Conservation (phyloP, 2,329 filamentous ascomycete species). For the Colletotrichum liaoningense region DNA sequence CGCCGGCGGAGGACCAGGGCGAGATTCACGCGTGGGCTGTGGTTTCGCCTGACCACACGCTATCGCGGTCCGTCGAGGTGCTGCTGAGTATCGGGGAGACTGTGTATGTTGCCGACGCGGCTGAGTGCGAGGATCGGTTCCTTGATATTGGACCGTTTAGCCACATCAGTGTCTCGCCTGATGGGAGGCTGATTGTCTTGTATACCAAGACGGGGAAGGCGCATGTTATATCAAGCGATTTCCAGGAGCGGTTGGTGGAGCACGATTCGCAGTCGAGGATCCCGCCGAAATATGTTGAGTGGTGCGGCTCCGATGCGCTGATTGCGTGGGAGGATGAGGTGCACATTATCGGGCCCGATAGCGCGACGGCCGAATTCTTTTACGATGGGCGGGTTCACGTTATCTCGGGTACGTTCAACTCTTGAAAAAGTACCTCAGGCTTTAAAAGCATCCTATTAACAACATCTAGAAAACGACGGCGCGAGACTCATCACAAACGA, state of each 20-base stretch:
- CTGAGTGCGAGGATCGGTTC: conserved; percentile 90
- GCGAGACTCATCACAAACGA: conserved; percentile 91
- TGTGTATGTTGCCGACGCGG: conserved; percentile 86
- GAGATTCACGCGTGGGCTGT: conserved; percentile 89
- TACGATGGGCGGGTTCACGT: conserved; percentile 94
- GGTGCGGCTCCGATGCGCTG: conserved; percentile 96
- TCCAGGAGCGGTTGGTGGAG: conserved; percentile 91
- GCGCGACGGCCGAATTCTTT: conserved; percentile 80
- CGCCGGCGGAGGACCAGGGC: conserved; percentile 81
- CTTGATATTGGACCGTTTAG: conserved; percentile 93
- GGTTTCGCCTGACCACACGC: conserved; percentile 86
- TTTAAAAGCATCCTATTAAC: conserved; percentile 34
- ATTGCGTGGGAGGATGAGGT: conserved; percentile 99
- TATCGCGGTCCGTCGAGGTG: conserved; percentile 93
- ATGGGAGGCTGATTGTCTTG: conserved; percentile 87
- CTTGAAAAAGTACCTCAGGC: background rate
- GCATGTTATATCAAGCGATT: conserved; percentile 95
- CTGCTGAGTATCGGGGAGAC: conserved; percentile 87
- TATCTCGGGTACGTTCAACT: conserved; percentile 73
- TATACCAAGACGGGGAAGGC: conserved; percentile 88
- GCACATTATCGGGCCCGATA: conserved; percentile 88
- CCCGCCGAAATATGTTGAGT: conserved; percentile 87
- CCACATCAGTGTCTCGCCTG: conserved; percentile 90
- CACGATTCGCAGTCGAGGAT: conserved; percentile 90
- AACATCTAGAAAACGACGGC: conserved; percentile 76